Evolutionary conservation across 768 basidiomycete species (phyloP).

Genomic region (Pleurotus giganteus): DNA sequence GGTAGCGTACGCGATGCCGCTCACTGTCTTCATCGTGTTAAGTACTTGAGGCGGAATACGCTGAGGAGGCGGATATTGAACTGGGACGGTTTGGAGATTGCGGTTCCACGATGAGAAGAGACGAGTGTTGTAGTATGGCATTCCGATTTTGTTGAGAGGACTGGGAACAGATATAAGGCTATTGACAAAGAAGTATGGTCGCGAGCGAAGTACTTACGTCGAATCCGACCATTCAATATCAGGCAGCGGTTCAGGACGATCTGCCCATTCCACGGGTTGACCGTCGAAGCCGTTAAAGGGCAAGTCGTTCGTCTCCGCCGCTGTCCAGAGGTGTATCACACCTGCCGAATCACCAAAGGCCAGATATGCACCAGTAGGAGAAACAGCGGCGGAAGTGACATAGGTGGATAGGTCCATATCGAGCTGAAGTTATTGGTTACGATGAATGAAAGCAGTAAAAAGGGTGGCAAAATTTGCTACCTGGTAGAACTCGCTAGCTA

Average conservation of each 20-base stretch:
- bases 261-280: conserved; percentile 82
- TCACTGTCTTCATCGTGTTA: conserved; percentile 78
- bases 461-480: conserved; percentile 32
- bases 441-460: conserved; percentile 1
- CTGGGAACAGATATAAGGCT: conserved; percentile 33
- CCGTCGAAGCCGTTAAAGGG: conserved; percentile 93
- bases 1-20: conserved; percentile 86
- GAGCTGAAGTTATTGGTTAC: conserved; percentile 39
- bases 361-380: conserved; percentile 86
- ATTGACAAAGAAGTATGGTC: neutral
- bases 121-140: conserved; percentile 76
- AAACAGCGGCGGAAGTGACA: conserved; percentile 77
- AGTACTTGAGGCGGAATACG: conserved; percentile 82
- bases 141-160: conserved; percentile 84
- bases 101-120: conserved; percentile 75
- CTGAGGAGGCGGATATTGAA: conserved; percentile 63
- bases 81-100: conserved; percentile 34
- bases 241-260: conserved; percentile 63
- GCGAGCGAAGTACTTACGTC: conserved; percentile 54
- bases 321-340: conserved; percentile 75
- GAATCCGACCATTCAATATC: conserved; percentile 78
- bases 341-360: conserved; percentile 92
- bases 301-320: conserved; percentile 59
- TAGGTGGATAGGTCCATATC: conserved; percentile 59
- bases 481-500: conserved; percentile 77